Evolutionary conservation across 805 yeast genomes (phyloP).

Genomic region (Pichia nakasei): DNA sequence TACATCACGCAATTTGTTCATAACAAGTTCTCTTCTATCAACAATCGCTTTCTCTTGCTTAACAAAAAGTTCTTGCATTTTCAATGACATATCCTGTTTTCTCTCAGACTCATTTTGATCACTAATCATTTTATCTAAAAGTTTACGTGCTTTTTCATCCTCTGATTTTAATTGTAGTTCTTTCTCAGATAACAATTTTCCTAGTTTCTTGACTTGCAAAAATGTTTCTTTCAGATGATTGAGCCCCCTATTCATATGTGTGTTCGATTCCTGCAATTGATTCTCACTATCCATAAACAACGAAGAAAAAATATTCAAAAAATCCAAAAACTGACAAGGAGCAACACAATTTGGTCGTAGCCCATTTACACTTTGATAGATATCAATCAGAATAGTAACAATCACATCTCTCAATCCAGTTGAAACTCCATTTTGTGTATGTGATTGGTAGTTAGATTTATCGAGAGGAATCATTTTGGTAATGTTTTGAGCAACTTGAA

Average conservation of each 20-base stretch:
- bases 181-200: slow-evolving; percentile 44
- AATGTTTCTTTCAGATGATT: slow-evolving; percentile 73
- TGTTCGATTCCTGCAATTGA: slow-evolving; percentile 54
- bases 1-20: slow-evolving; percentile 59
- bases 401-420: slow-evolving; percentile 29
- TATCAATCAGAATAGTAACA: slow-evolving; percentile 35
- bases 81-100: slow-evolving; percentile 75
- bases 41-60: slow-evolving; percentile 57
- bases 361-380: slow-evolving; percentile 31
- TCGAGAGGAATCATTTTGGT: slow-evolving; percentile 41
- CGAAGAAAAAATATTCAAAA: slow-evolving; percentile 36
- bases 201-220: slow-evolving; percentile 55
- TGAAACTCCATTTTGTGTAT: slow-evolving; percentile 15
- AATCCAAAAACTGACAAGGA: slow-evolving; percentile 51
- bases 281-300: slow-evolving; percentile 36
- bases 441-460: slow-evolving; percentile 31
- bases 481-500: slow-evolving; percentile 37
- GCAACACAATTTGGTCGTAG: slow-evolving; percentile 12
- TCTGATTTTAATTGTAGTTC: slow-evolving; percentile 41
- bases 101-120: slow-evolving; percentile 93
- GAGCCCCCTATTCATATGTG: slow-evolving; percentile 65
- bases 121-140: slow-evolving; percentile 64
- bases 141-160: slow-evolving; percentile 58
- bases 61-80: slow-evolving; percentile 60
- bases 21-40: slow-evolving; percentile 43